A percentile compares a stretch with the other conserved stretches of the same genome.
phyloP scores from a whole-genome alignment of 2,329 filamentous ascomycete species.

The Hortaea sp. region DNA sequence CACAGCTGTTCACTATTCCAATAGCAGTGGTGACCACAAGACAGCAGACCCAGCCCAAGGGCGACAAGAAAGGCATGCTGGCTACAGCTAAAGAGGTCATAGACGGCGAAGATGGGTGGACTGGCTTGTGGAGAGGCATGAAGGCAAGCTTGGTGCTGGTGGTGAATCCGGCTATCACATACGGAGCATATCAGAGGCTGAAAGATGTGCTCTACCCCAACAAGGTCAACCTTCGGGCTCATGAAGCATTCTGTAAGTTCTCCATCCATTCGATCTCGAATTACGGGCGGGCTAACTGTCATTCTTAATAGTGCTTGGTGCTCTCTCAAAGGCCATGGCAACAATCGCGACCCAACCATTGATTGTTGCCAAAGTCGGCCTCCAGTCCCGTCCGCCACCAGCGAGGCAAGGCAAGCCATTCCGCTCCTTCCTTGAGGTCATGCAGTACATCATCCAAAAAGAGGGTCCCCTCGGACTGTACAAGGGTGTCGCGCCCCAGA shows the following conservation, averaged over 20 bases:
- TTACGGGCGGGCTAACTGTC: background rate
- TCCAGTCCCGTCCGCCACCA: slow-evolving; percentile 86
- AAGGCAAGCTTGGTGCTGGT: slow-evolving; percentile 94
- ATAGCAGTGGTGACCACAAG: slow-evolving; percentile 91
- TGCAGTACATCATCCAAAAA: slow-evolving; percentile 83
- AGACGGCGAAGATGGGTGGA: slow-evolving; percentile 78
- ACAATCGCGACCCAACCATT: slow-evolving; percentile 89
- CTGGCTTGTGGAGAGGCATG: slow-evolving; percentile 84
- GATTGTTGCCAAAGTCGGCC: slow-evolving; percentile 93
- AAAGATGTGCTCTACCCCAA: slow-evolving; percentile 68
- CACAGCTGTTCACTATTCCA: slow-evolving; percentile 92
- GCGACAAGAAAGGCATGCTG: slow-evolving; percentile 73
- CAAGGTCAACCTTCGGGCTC: slow-evolving; percentile 63
- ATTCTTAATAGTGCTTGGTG: slow-evolving; percentile 57
- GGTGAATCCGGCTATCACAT: slow-evolving; percentile 94
- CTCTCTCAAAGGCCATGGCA: slow-evolving; percentile 83
- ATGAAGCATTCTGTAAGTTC: slow-evolving; percentile 81
- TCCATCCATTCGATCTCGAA: background rate
- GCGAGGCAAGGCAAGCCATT: slow-evolving; percentile 81
- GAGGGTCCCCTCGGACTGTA: slow-evolving; percentile 80
- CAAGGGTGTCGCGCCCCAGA: slow-evolving; percentile 92
- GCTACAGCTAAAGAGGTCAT: slow-evolving; percentile 85
- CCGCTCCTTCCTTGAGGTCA: slow-evolving; percentile 86
- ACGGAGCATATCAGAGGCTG: slow-evolving; percentile 88
- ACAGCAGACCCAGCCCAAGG: slow-evolving; percentile 84